Conservation (phyloP, 257 asterid genomes). For the Pogostemon cablin region DNA sequence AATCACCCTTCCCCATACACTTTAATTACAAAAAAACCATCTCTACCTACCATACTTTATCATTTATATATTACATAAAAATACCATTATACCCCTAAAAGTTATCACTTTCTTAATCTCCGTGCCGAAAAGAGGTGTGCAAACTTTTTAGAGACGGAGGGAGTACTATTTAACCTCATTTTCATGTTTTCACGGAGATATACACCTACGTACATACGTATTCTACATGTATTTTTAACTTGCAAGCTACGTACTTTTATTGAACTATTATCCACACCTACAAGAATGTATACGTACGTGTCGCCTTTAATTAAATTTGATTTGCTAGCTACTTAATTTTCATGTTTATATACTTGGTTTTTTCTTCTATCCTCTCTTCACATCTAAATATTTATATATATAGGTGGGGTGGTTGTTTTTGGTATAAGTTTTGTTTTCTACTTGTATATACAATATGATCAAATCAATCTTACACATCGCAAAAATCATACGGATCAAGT, state of each 20-base stretch:
- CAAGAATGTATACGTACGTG: no score
- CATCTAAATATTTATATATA: conserved; percentile 17
- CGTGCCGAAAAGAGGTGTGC: no score
- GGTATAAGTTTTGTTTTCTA: conserved; percentile 2
- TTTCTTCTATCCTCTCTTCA: not conserved
- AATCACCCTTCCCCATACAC: no score
- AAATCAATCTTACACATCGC: conserved; percentile 30
- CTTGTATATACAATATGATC: not conserved
- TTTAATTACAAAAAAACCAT: no score
- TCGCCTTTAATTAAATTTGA: not conserved
- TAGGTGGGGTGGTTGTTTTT: not conserved
- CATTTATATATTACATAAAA: no score
- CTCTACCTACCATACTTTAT: no score
- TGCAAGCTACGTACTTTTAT: conserved; percentile 39
- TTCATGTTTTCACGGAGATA: conserved; percentile 28
- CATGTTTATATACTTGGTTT: conserved; percentile 10
- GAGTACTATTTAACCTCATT: conserved; percentile 29
- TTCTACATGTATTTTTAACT: conserved; percentile 32
- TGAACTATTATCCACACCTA: no score
- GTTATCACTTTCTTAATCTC: no score
- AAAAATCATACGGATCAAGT: conserved; percentile 35
- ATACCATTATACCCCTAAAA: no score
- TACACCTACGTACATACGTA: conserved; percentile 17
- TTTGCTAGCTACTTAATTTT: conserved; percentile 26
- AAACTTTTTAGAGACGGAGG: no score